Conservation (phyloP, 2,329 filamentous ascomycete species). For the Furcasterigmium furcatum region DNA sequence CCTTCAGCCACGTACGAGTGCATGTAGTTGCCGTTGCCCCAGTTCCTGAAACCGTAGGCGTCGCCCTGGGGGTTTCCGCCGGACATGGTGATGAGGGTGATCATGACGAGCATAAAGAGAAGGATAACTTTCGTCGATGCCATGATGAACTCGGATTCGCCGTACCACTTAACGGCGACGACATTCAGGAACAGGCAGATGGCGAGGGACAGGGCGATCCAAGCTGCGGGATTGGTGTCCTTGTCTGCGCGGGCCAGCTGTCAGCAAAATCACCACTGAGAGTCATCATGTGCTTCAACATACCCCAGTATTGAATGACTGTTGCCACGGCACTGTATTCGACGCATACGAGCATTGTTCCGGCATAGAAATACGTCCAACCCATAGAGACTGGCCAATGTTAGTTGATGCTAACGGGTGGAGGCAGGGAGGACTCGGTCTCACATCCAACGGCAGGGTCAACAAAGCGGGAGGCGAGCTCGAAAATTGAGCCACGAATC, state of each 20-base stretch:
- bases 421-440: no score
- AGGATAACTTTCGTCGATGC: slow-evolving; percentile 49
- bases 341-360: slow-evolving; percentile 40
- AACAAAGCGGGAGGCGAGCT: slow-evolving; percentile 51
- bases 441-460: slow-evolving; percentile 51
- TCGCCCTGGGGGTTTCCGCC: slow-evolving; percentile 60
- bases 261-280: no score
- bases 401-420: no score
- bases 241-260: no score
- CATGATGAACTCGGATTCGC: slow-evolving; percentile 49
- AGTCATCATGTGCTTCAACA: no score
- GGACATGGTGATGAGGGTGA: slow-evolving; percentile 66
- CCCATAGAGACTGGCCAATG: slow-evolving; percentile 36
- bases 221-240: slow-evolving; percentile 41
- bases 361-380: slow-evolving; percentile 42
- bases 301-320: slow-evolving; percentile 38
- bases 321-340: slow-evolving; percentile 42
- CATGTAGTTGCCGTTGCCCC: slow-evolving; percentile 31
- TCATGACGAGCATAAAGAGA: slow-evolving; percentile 53
- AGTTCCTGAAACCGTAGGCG: slow-evolving; percentile 51
- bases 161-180: slow-evolving; percentile 40
- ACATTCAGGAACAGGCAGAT: slow-evolving; percentile 44
- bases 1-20: slow-evolving; percentile 35
- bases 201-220: slow-evolving; percentile 43
- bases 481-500: slow-evolving; percentile 50